phyloP scores from a whole-genome alignment of 768 basidiomycete genomes.

The Lyophyllum shimeji region DNA sequence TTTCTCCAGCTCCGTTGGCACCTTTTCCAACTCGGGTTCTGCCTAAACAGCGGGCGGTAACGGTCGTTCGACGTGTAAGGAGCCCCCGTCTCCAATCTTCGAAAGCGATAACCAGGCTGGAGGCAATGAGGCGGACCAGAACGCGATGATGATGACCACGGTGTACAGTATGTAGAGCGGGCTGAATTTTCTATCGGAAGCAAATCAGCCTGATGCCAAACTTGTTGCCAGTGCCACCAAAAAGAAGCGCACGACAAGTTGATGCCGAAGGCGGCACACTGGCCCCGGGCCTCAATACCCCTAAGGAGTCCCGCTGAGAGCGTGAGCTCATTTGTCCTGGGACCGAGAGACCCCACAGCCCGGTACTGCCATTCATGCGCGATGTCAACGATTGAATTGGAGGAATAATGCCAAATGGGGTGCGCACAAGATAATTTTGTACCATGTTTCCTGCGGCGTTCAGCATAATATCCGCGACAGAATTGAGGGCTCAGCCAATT shows the following conservation, averaged over 20 bases:
- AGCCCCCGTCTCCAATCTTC: slow-evolving; percentile 3
- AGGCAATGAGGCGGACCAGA: slow-evolving; percentile 4
- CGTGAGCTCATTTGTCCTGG: slow-evolving; percentile 11
- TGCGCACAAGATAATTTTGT: slow-evolving; percentile 15
- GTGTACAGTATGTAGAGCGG: slow-evolving; percentile 10
- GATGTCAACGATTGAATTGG: neutral
- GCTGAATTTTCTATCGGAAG: slow-evolving; percentile 7
- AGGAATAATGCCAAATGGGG: neutral
- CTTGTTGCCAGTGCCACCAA: neutral
- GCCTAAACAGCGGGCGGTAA: neutral
- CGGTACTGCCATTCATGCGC: slow-evolving; percentile 8
- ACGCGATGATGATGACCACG: slow-evolving; percentile 8
- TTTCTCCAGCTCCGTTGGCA: neutral
- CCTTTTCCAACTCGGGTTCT: neutral
- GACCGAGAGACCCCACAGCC: slow-evolving; percentile 10
- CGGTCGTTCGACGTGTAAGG: neutral
- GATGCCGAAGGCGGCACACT: slow-evolving; percentile 16
- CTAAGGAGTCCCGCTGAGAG: slow-evolving; percentile 12
- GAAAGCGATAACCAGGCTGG: neutral
- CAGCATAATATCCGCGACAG: slow-evolving; percentile 13
- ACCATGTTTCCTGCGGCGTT: slow-evolving; percentile 14
- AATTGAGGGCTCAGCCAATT: slow-evolving; percentile 12
- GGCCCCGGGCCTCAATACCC: slow-evolving; percentile 14
- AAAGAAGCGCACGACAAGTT: slow-evolving; percentile 13
- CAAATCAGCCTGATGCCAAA: neutral